Evolutionary conservation across 1,284 basidiomycete genomes (phyloP), one percentile per base, ranked within the genome.

Genomic region (Porogramme epimiltina): DNA sequence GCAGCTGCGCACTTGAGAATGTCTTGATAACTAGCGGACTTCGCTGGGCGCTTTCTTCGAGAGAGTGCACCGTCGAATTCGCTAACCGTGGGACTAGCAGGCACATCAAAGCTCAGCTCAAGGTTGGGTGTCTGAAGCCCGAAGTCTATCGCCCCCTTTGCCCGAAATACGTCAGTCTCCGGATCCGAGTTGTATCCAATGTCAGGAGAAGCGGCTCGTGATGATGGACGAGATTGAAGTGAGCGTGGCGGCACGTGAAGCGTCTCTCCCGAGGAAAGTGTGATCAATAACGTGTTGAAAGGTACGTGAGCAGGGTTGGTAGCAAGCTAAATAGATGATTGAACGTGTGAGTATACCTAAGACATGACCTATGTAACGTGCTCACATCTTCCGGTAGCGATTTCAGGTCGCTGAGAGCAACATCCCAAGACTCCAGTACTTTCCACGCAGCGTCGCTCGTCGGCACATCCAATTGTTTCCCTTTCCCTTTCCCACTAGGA

Each of bases 111-210:
- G 37, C 43, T 42, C 25, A 31, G 28, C 5, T 51, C 50, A 2
- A 44, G 44, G 25, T 36, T 33, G 13, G 54, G 52, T 13, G 52
- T 51, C 26, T 56, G 58, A 19, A 58, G 20, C 8, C 57, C 48
- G 4, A 51, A 23, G 22, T 65, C 62, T n/a, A 59, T 56, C 1
- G 55, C 37, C 15, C 47, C 58, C 23, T 51, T 54, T 10, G 45
- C 45, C 28, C 55, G 76, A 38, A 73, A 67, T 13, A 73, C 62
- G 28, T 76, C 77, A 22, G 69, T 71, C 70, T 89, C 89, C 41
- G 84, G 84, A 62, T 89, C 89, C 4, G 87, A 91, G 42, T 76
- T 81, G 66, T 85, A 90, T 20, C 82, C 89, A 54, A 71, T 70
- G 49, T 61, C 63, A 37, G 72, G 73, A 11, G 80, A 78, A 18